phyloP scores from a whole-genome alignment of 2,329 filamentous ascomycete genomes.

The Cadophora malorum region DNA sequence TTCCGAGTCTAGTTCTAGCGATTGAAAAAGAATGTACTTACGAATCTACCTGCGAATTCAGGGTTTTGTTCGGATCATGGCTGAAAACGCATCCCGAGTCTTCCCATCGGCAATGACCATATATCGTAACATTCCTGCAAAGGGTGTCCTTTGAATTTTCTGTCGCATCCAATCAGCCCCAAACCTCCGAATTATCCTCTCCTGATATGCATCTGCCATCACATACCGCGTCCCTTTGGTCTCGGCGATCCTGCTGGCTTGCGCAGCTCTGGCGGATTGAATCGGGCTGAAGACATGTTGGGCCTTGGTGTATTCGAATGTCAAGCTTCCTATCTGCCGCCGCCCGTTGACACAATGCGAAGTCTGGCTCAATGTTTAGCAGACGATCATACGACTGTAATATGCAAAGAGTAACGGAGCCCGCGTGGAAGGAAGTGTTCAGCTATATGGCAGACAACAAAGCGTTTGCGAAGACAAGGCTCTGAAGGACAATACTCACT shows the following conservation, averaged over 20 bases:
- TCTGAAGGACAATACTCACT: constrained; percentile 34
- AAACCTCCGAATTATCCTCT: not conserved
- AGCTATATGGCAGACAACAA: constrained; percentile 11
- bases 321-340: constrained; percentile 43
- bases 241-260: constrained; percentile 59
- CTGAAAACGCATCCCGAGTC: constrained; percentile 90
- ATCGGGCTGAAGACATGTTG: constrained; percentile 44
- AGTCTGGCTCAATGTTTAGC: constrained; percentile 38
- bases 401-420: not conserved
- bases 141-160: constrained; percentile 86
- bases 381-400: not conserved
- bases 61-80: constrained; percentile 75
- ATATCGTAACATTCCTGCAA: constrained; percentile 92
- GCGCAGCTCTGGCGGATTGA: constrained; percentile 43
- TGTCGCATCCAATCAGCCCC: constrained; percentile 34
- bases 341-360: constrained; percentile 42
- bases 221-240: constrained; percentile 61
- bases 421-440: not conserved
- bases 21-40: constrained; percentile 47
- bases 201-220: constrained; percentile 10
- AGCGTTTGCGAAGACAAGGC: constrained; percentile 20
- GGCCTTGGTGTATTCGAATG: constrained; percentile 23
- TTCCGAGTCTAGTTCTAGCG: not conserved
- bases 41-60: constrained; percentile 54
- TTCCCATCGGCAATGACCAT: constrained; percentile 91